Evolutionary conservation across 1,139 yeast species (phyloP).

Genomic region (Candida sojae): DNA sequence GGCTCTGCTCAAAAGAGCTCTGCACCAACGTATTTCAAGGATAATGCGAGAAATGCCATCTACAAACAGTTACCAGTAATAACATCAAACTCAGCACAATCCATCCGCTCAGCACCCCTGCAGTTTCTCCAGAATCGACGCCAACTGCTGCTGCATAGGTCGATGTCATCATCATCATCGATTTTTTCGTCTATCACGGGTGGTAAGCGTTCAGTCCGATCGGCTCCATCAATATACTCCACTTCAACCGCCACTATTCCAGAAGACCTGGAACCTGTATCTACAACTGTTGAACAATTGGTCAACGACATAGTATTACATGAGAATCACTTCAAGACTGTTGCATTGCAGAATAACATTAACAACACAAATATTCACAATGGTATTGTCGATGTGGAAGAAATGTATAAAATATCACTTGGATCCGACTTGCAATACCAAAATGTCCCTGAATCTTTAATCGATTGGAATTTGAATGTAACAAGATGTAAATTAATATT

Average conservation of each 20-base stretch:
- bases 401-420: conserved; percentile 38
- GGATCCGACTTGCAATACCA: conserved; percentile 46
- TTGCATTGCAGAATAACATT: conserved; percentile 2
- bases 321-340: conserved; percentile 28
- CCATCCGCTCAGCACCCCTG: conserved; percentile 38
- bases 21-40: conserved; percentile 47
- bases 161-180: conserved; percentile 13
- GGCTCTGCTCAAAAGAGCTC: conserved; percentile 28
- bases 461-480: conserved; percentile 52
- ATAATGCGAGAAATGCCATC: conserved; percentile 48
- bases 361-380: conserved; percentile 2
- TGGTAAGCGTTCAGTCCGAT: conserved; percentile 41
- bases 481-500: conserved; percentile 46
- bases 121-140: conserved; percentile 19
- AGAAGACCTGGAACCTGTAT: conserved; percentile 46
- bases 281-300: conserved; percentile 47
- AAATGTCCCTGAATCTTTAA: conserved; percentile 38
- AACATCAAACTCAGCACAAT: conserved; percentile 24
- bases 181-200: conserved; percentile 31
- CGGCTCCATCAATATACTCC: conserved; percentile 47
- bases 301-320: conserved; percentile 47
- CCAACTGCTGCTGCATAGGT: conserved; percentile 16
- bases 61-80: conserved; percentile 44
- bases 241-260: conserved; percentile 49
- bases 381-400: conserved; percentile 19